Conservation (phyloP, 148 eudicot genomes). For the Vaccinium vitisidaea region DNA sequence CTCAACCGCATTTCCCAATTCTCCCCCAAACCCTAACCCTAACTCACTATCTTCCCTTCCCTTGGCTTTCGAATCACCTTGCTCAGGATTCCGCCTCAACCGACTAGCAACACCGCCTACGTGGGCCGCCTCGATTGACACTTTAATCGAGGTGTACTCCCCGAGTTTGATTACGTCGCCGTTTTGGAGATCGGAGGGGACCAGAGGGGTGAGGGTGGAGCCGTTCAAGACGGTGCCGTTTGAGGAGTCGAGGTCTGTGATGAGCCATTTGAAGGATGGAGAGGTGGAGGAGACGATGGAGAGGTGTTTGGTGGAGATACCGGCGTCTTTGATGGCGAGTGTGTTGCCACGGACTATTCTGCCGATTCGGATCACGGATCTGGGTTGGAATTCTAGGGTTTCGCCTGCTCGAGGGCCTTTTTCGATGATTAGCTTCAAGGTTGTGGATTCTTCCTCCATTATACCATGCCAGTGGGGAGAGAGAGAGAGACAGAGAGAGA, state of each 20-base stretch:
- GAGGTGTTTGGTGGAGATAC: slow-evolving; percentile 77
- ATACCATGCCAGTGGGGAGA: not conserved
- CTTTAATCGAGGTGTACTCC: slow-evolving; percentile 53
- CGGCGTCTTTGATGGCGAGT: slow-evolving; percentile 63
- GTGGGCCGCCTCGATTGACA: slow-evolving; percentile 19
- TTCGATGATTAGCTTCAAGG: slow-evolving; percentile 49
- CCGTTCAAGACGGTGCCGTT: slow-evolving; percentile 68
- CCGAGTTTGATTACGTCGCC: slow-evolving; percentile 66
- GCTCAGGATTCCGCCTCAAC: slow-evolving; percentile 29
- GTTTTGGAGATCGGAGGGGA: slow-evolving; percentile 32
- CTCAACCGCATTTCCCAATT: slow-evolving; percentile 3
- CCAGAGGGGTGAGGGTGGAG: slow-evolving; percentile 25
- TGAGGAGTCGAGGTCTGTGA: slow-evolving; percentile 65
- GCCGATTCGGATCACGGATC: slow-evolving; percentile 47
- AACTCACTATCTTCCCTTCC: slow-evolving; percentile 12
- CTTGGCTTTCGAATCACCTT: not conserved
- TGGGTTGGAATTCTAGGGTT: slow-evolving; percentile 42
- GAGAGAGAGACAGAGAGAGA: slow-evolving; percentile 17
- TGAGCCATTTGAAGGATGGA: slow-evolving; percentile 45
- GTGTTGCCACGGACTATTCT: slow-evolving; percentile 63
- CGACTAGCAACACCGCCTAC: not conserved
- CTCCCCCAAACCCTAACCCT: slow-evolving; percentile 25
- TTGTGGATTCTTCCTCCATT: slow-evolving; percentile 35
- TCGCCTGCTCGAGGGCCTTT: slow-evolving; percentile 77
- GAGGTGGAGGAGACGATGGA: slow-evolving; percentile 40